phyloP scores from a whole-genome alignment of 306 rosid species.

The Quercus glauca region DNA sequence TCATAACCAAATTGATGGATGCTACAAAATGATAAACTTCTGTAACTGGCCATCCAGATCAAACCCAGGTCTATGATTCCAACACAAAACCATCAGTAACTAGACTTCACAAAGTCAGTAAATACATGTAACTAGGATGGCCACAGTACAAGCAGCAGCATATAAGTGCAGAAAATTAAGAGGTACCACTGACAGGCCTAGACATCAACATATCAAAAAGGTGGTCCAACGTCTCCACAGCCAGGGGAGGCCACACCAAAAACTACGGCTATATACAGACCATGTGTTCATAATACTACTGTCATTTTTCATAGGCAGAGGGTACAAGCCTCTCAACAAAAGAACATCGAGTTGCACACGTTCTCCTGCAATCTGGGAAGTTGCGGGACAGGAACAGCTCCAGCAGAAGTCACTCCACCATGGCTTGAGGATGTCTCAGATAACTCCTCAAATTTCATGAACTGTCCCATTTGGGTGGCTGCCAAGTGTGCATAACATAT shows the following conservation, averaged over 20 bases:
- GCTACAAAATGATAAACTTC: too few species aligned
- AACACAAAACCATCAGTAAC: background rate
- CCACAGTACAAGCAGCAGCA: background rate
- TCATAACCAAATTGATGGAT: too few species aligned
- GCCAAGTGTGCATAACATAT: slow-evolving; percentile 93
- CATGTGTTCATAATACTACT: background rate
- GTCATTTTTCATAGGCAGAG: background rate
- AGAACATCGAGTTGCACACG: slow-evolving; percentile 73
- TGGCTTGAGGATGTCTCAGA: slow-evolving; percentile 87
- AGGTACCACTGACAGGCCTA: background rate
- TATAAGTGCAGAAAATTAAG: background rate
- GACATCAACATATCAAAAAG: background rate
- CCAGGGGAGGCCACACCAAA: slow-evolving; percentile 10
- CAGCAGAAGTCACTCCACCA: slow-evolving; percentile 54
- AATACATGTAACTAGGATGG: background rate
- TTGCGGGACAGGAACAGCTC: slow-evolving; percentile 72
- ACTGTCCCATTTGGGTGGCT: slow-evolving; percentile 71
- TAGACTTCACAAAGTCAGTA: background rate
- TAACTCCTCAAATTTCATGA: slow-evolving; percentile 71
- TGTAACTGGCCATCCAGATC: too few species aligned
- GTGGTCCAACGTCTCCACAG: background rate
- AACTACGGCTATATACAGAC: slow-evolving; percentile 22
- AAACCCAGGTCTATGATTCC: background rate
- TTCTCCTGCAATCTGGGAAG: slow-evolving; percentile 55
- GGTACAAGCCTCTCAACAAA: slow-evolving; percentile 47